Conservation (phyloP, 2,329 filamentous ascomycete genomes). For the Aureobasidium sp. region DNA sequence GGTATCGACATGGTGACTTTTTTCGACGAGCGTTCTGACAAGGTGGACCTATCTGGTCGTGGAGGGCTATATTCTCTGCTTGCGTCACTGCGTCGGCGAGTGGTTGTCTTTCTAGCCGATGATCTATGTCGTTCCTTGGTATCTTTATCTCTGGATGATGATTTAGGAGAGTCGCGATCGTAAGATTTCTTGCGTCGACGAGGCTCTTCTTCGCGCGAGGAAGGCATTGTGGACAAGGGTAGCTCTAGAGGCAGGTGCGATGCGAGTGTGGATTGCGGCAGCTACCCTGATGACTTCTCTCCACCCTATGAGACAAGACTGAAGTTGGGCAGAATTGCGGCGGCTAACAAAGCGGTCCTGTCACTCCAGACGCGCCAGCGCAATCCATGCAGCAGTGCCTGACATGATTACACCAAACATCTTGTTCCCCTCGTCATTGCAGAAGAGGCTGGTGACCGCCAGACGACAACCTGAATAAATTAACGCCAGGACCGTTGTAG, state of each 20-base stretch:
- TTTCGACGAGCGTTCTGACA: conserved; percentile 19
- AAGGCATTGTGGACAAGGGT: neutral
- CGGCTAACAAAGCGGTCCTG: conserved; percentile 1
- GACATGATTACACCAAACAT: conserved; percentile 5
- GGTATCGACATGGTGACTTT: conserved; percentile 37
- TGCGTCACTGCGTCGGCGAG: conserved; percentile 19
- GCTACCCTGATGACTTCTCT: neutral
- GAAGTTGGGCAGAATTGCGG: conserved; percentile 6
- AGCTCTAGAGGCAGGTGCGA: conserved; percentile 1
- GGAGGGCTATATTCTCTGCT: conserved; percentile 19
- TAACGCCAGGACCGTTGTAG: neutral
- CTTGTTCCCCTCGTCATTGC: neutral
- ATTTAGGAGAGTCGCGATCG: conserved; percentile 28
- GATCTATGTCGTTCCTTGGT: conserved; percentile 22
- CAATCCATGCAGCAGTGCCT: conserved; percentile 9
- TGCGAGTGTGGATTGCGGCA: neutral
- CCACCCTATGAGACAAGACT: neutral
- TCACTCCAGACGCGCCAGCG: conserved; percentile 11
- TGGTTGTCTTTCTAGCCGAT: conserved; percentile 17
- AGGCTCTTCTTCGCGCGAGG: conserved; percentile 16
- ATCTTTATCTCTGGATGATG: conserved; percentile 18
- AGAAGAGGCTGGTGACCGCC: conserved; percentile 14
- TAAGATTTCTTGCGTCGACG: conserved; percentile 34
- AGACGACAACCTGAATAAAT: neutral
- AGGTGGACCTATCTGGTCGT: conserved; percentile 17